Base-by-base conservation (phyloP, 1,139 yeast species). In the Sugiyamaella novakii region DNA sequence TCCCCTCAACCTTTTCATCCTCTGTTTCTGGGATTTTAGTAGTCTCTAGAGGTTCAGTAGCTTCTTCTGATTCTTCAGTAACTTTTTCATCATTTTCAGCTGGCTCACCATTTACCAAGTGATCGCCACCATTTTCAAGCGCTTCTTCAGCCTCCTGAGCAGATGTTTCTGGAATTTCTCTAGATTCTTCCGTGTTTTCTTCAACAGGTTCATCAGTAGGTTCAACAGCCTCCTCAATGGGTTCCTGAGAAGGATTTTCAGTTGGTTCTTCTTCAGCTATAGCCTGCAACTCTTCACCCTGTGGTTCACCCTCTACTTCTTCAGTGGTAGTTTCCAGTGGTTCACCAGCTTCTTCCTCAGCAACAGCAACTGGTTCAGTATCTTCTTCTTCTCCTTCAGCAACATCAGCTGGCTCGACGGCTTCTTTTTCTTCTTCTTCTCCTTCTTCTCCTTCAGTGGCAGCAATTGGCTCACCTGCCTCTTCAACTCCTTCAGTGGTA, bases 161-260 rank as follows among this genome's bases (percentile, higher is more conserved):
- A 22, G 25, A 5, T 22, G 5, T 22, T 22, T 22, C 25, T 15
- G 31, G 4, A 31, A 6, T 46, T 17, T 44, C 51, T 7, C 17
- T 44, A 14, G 17, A 34, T 17, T 27, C 18, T 28, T 14, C 39
- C 22, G 40, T 22, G 8, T 22, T 39, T 12, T 10, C 19, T 18
- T 42, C 44, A 12, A 28, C 45, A 7, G 28, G 19, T 37, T 45
- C 46, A 22, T 50, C 41, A 44, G 49, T 24, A 35, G 40, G 21
- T 43, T 29, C 47, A 10, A 12, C 37, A 35, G 29, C 53, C 12
- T 48, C 59, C 2, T 46, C 55, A 15, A 33, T 36, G 11, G 25
- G 35, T 12, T 36, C 51, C 22, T 22, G 5, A 22, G 8, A 5
- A 6, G 5, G 8, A 22, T 22, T 8, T 22, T 43, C 50, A 21